A percentile compares a stretch with the other conserved stretches of the same genome.
These are phyloP conservation scores for Leccinum fallax DNA, from an alignment of 1,284 basidiomycete genomes.

Conservation along the genomic window DNA sequence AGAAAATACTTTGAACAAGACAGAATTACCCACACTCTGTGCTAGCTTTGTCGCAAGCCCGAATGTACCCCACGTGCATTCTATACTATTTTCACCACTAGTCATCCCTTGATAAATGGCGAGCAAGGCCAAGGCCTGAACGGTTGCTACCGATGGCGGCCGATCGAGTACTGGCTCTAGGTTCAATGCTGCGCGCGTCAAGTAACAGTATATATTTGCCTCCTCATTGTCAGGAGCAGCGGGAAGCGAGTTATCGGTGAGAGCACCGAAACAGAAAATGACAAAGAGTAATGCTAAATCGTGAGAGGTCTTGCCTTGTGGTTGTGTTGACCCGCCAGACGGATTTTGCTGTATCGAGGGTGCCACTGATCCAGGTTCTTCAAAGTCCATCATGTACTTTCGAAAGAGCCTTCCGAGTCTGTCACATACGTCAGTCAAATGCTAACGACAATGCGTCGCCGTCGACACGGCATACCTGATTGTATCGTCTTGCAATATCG, in stretches of 20 bases:
- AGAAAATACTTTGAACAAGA: slow-evolving; percentile 6
- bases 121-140: slow-evolving; percentile 67
- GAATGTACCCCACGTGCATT: slow-evolving; percentile 62
- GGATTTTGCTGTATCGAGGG: slow-evolving; percentile 10
- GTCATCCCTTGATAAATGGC: slow-evolving; percentile 66
- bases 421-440: too few species aligned
- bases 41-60: slow-evolving; percentile 63
- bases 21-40: slow-evolving; percentile 55
- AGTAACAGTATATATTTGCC: slow-evolving; percentile 53
- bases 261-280: slow-evolving; percentile 58
- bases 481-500: too few species aligned
- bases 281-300: slow-evolving; percentile 60
- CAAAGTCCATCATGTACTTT: too few species aligned
- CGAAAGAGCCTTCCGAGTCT: too few species aligned
- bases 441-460: too few species aligned
- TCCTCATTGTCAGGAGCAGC: slow-evolving; percentile 53
- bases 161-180: slow-evolving; percentile 67
- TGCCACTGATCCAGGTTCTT: slow-evolving; percentile 34
- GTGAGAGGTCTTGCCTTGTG: slow-evolving; percentile 44
- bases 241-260: slow-evolving; percentile 52
- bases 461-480: too few species aligned
- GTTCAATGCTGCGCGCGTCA: slow-evolving; percentile 62
- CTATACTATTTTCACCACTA: slow-evolving; percentile 59
- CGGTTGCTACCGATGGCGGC: slow-evolving; percentile 65
- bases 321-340: slow-evolving; percentile 6